Evolutionary conservation across 495 filamentous ascomycete genomes (phyloP).

Genomic region (Podospora pseudopauciseta): DNA sequence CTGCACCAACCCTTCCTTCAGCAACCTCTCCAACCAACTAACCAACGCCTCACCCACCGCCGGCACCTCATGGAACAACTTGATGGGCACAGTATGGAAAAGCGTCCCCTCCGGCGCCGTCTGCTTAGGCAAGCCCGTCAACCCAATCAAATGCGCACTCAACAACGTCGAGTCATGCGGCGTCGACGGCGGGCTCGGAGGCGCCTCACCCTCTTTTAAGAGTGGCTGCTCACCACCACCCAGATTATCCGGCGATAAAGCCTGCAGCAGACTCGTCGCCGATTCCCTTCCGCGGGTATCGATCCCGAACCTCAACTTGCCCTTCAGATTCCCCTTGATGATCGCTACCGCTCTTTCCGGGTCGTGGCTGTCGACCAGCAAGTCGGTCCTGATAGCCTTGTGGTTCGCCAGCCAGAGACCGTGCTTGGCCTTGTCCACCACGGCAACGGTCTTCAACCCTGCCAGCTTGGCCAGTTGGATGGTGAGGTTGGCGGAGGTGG

Average conservation of each 20-base stretch:
- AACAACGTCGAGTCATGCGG: slow-evolving; percentile 27
- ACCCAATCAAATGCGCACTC: slow-evolving; percentile 54
- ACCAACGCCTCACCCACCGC: slow-evolving; percentile 55
- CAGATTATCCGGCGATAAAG: slow-evolving; percentile 35
- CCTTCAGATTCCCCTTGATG: slow-evolving; percentile 50
- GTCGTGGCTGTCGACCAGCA: slow-evolving; percentile 61
- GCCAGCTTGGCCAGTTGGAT: slow-evolving; percentile 59
- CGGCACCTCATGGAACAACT: slow-evolving; percentile 61
- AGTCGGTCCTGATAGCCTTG: slow-evolving; percentile 45
- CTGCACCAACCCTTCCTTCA: slow-evolving; percentile 45
- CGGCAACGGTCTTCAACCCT: slow-evolving; percentile 54
- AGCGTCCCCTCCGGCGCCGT: slow-evolving; percentile 37
- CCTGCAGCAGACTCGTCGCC: slow-evolving; percentile 48
- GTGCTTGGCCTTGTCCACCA: slow-evolving; percentile 60
- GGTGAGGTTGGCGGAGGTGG: slow-evolving; percentile 57
- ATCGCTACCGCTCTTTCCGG: slow-evolving; percentile 57
- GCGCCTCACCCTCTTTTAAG: slow-evolving; percentile 5
- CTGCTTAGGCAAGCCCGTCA: slow-evolving; percentile 59
- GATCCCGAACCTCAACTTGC: slow-evolving; percentile 57
- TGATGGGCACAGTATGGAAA: slow-evolving; percentile 62
- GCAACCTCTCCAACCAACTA: slow-evolving; percentile 57
- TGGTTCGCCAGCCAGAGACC: slow-evolving; percentile 51
- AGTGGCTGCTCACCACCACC: slow-evolving; percentile 3
- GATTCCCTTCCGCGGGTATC: slow-evolving; percentile 61
- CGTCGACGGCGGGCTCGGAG: slow-evolving; percentile 25